phyloP scores from a whole-genome alignment of 2,329 filamentous ascomycete genomes.

The Ceratocystis eucalypticola region DNA sequence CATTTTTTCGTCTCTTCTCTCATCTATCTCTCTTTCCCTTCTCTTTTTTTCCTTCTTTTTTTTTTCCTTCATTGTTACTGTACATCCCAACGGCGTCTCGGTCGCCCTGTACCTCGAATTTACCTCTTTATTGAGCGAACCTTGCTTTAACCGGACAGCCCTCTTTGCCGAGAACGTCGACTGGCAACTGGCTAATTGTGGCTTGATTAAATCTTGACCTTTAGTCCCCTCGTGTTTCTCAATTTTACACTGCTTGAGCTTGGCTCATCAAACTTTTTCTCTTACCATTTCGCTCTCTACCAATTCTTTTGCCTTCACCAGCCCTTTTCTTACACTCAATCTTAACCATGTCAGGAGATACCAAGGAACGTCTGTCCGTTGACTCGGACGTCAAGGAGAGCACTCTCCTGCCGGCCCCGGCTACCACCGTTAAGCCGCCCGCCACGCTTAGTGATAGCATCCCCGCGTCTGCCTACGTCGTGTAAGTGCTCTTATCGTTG shows the following conservation, averaged over 20 bases:
- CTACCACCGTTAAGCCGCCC: constrained; percentile 59
- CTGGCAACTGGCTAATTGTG: too few species aligned
- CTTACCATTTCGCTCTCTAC: not conserved
- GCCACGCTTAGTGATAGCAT: constrained; percentile 55
- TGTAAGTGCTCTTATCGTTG: constrained; percentile 32
- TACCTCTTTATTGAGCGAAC: not conserved
- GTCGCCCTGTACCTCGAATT: not conserved
- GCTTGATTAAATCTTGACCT: not conserved
- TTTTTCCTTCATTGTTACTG: not conserved
- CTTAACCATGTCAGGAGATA: constrained; percentile 40
- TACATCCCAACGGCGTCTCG: not conserved
- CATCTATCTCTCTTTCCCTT: not conserved
- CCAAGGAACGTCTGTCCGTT: constrained; percentile 74
- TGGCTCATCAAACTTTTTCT: too few species aligned
- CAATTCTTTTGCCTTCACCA: constrained; percentile 19
- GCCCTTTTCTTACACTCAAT: constrained; percentile 9
- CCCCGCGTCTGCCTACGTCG: constrained; percentile 76
- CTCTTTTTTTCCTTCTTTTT: not conserved
- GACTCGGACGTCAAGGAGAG: constrained; percentile 47
- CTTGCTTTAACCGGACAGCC: too few species aligned
- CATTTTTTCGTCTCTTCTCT: not conserved
- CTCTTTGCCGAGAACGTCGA: too few species aligned
- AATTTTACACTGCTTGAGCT: not conserved
- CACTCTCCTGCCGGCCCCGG: constrained; percentile 44
- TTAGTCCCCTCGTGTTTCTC: not conserved